These are phyloP conservation scores for Fusarium xylarioides DNA, from an alignment of 2,329 filamentous ascomycete species.

Conservation along the genomic window DNA sequence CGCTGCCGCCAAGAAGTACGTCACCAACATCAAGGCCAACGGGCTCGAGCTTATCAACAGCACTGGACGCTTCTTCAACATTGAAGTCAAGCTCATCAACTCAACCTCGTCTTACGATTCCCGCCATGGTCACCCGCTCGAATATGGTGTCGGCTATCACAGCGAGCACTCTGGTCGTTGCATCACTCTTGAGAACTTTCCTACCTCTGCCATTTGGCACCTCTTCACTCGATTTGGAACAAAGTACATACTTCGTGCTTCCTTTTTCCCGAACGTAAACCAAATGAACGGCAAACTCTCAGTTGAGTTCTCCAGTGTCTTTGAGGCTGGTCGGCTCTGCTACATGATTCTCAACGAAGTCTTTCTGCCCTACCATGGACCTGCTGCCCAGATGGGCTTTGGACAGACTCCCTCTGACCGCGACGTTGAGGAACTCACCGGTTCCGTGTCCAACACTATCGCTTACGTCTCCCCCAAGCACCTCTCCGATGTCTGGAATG, in stretches of 20 bases:
- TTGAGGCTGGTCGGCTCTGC: not conserved
- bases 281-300: not conserved
- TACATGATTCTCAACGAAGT: not conserved
- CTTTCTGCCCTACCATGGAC: not conserved
- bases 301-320: slow-evolving; percentile 34
- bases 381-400: not conserved
- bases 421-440: not conserved
- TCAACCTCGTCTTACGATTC: not conserved
- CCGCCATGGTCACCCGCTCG: rapidly evolving
- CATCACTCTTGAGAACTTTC: slow-evolving; percentile 31
- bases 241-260: slow-evolving; percentile 6
- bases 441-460: not conserved
- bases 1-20: not conserved
- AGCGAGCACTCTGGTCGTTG: slow-evolving; percentile 15
- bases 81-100: not conserved
- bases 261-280: not conserved
- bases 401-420: not conserved
- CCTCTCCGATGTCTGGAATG: not conserved
- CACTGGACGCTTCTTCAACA: not conserved
- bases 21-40: not conserved
- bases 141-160: not conserved
- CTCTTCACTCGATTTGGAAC: slow-evolving; percentile 25
- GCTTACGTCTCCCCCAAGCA: not conserved
- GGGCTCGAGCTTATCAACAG: not conserved
- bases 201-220: slow-evolving; percentile 30